Evolutionary conservation across 495 filamentous ascomycete species (phyloP).

Genomic region (Annulohypoxylon moriforme): DNA sequence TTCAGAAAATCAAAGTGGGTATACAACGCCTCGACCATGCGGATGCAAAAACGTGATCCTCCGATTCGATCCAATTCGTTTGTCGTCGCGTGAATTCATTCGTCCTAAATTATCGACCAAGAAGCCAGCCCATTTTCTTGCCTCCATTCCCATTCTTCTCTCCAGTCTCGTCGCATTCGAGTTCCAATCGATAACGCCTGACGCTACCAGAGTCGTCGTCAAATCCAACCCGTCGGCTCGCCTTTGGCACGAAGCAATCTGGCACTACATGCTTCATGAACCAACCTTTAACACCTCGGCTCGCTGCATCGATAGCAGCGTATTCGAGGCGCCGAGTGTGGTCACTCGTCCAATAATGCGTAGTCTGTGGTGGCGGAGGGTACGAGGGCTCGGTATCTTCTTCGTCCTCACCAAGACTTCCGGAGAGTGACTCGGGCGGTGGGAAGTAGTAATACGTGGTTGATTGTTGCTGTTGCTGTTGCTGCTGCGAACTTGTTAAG

Average conservation of each 20-base stretch:
- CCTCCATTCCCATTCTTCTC: slow-evolving; percentile 32
- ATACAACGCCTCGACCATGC: slow-evolving; percentile 46
- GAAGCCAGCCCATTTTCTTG: slow-evolving; percentile 46
- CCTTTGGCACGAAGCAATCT: slow-evolving; percentile 63
- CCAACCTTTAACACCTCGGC: slow-evolving; percentile 64
- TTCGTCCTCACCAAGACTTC: slow-evolving; percentile 25
- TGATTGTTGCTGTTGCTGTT: too few relatives aligned
- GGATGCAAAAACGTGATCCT: slow-evolving; percentile 40
- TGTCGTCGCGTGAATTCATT: slow-evolving; percentile 37
- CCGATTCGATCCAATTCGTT: slow-evolving; percentile 27
- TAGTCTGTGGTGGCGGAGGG: slow-evolving; percentile 62
- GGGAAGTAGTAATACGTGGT: slow-evolving; percentile 61
- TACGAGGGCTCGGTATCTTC: slow-evolving; percentile 39
- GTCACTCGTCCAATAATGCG: slow-evolving; percentile 68
- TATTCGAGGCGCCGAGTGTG: slow-evolving; percentile 65
- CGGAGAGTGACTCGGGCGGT: slow-evolving; percentile 50
- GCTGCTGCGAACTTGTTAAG: slow-evolving; percentile 43
- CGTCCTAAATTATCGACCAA: slow-evolving; percentile 42
- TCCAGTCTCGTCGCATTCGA: slow-evolving; percentile 53
- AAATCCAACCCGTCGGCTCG: slow-evolving; percentile 58
- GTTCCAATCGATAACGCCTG: slow-evolving; percentile 62
- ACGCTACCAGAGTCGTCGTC: slow-evolving; percentile 66
- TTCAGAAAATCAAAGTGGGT: slow-evolving; percentile 42
- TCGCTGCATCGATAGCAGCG: slow-evolving; percentile 67
- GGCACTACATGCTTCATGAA: slow-evolving; percentile 63